phyloP scores from a whole-genome alignment of 1,284 basidiomycete genomes.

The Cutaneotrichosporon cavernicola region DNA sequence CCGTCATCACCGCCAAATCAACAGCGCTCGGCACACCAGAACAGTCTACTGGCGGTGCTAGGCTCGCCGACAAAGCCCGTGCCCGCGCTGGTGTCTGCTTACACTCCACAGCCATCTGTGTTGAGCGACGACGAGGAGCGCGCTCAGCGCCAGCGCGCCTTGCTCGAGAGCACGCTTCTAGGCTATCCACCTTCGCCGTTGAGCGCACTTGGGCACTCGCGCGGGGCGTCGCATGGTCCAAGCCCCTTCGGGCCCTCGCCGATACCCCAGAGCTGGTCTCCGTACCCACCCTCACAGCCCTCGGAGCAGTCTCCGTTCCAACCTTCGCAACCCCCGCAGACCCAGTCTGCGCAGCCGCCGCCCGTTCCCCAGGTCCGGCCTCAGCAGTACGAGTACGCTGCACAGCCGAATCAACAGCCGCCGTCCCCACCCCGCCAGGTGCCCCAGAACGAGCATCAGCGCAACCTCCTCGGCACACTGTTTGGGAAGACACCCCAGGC shows the following conservation, averaged over 20 bases:
- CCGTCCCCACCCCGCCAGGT: not conserved
- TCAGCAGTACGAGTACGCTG: not conserved
- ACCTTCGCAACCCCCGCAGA: not conserved
- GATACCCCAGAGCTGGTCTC: slow-evolving; percentile 3
- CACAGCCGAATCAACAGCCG: not conserved
- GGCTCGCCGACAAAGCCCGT: slow-evolving; percentile 6
- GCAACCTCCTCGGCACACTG: slow-evolving; percentile 18
- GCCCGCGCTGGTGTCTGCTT: not conserved
- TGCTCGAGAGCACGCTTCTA: slow-evolving; percentile 8
- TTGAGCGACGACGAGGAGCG: slow-evolving; percentile 7
- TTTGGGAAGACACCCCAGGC: slow-evolving; percentile 4
- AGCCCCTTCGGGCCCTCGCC: not conserved
- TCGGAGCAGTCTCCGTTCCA: not conserved
- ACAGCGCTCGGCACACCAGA: slow-evolving; percentile 19
- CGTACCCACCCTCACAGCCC: not conserved
- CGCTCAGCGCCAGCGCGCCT: slow-evolving; percentile 9
- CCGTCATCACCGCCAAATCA: not conserved
- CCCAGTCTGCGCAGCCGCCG: not conserved
- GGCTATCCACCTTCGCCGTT: not conserved
- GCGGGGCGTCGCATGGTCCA: not conserved
- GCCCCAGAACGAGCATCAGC: slow-evolving; percentile 17
- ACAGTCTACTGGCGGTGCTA: slow-evolving; percentile 22
- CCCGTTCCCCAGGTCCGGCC: not conserved
- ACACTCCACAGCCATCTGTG: not conserved
- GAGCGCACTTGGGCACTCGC: not conserved